Base-by-base conservation (phyloP, 2,329 filamentous ascomycete genomes). In the Epichloe aotearoae region DNA sequence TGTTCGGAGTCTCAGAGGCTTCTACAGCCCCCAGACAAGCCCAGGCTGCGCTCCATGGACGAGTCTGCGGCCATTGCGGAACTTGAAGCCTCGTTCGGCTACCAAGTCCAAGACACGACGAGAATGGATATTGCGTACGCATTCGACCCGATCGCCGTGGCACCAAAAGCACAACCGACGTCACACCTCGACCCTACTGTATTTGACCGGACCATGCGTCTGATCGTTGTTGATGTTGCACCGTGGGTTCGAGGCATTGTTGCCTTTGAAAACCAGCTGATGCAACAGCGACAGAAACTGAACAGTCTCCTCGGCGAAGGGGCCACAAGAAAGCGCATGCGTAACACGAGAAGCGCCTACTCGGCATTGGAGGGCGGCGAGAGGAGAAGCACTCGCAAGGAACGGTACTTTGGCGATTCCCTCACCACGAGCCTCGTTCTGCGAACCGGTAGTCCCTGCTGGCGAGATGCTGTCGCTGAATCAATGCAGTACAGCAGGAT, bases 201-300 rank as follows among this genome's bases (percentile, higher is more conserved):
- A 0, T 88, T 95, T 56, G 88, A 95, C 59, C 80, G 86, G 42
- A 80, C 81, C 0, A 69, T 85, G 58, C 64, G 66, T 0, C 71
- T 83, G 19, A 79, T 95, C 34, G 75, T 79, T 0, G 70, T 83
- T 12, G 93, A 98, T 55, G 73, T 97, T 2, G 90, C 89, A 0
- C 93, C 94, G 0, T 97, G 88, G 64, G 79, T 97, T n/a, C 85
- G 94, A 11, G 75, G 77, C 38, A 97, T 98, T 53, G 82, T 91
- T 2, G 74, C 82, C 0, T 86, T 84, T 61, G 91, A 97, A 58
- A 70, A 80, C 19, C 74, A 73, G 1, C 75, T 93, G 1, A 84
- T 88, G 59, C 72, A 80, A 54, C 79, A 88, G 55, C 78, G 88
- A 11, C 63, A 78, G 7, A 75, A 76, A 17, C 66, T 86, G 10